Conservation (phyloP, 192 early-diverging fungal genomes). For the Mycoemilia scoparia region DNA sequence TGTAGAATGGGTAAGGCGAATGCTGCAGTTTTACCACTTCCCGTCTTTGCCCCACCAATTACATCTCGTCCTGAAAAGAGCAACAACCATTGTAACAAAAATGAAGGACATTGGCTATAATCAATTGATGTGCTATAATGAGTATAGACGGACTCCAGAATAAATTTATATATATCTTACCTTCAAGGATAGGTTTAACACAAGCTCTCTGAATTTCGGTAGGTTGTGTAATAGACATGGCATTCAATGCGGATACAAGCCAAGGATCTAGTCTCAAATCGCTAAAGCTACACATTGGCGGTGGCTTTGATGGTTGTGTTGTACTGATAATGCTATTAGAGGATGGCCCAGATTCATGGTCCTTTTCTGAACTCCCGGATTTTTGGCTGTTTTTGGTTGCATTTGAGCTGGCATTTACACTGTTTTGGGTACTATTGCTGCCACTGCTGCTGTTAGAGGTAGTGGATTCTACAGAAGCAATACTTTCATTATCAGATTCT, state of each 20-base stretch:
- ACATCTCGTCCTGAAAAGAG: constrained; percentile 66
- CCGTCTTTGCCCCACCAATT: constrained; percentile 90
- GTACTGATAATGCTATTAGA: no score
- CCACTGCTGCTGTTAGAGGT: no score
- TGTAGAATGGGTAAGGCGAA: constrained; percentile 97
- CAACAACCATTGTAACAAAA: constrained; percentile 3
- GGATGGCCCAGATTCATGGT: no score
- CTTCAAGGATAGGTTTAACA: constrained; percentile 57
- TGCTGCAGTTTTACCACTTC: constrained; percentile 92
- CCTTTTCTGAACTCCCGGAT: no score
- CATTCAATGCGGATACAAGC: constrained; percentile 56
- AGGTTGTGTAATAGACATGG: constrained; percentile 67
- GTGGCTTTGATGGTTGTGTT: no score
- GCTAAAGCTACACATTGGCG: constrained; percentile 36
- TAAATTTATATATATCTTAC: no score
- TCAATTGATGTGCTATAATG: not conserved
- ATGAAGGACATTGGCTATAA: not conserved
- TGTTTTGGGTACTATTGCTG: no score
- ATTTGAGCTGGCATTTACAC: no score
- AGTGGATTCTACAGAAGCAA: no score
- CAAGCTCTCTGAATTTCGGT: constrained; percentile 88
- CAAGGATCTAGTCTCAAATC: constrained; percentile 65
- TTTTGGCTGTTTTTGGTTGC: no score
- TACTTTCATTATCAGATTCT: no score
- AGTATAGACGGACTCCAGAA: not conserved